Conservation (phyloP, 2,329 filamentous ascomycete species). For the Endothia cerciana region DNA sequence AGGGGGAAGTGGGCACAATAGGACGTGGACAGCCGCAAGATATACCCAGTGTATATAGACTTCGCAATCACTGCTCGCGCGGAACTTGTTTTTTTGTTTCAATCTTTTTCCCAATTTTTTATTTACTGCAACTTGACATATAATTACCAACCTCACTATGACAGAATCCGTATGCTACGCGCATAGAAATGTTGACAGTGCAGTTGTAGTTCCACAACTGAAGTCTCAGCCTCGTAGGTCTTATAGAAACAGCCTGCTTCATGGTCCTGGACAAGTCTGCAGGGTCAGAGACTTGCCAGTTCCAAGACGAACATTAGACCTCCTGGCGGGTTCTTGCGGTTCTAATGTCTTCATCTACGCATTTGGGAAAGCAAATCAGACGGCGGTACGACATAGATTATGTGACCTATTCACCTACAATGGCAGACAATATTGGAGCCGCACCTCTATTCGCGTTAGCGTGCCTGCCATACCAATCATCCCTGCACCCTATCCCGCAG, state of each 20-base stretch:
- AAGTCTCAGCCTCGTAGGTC: not conserved
- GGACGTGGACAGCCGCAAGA: not conserved
- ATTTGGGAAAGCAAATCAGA: not conserved
- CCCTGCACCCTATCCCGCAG: slow-evolving; percentile 18
- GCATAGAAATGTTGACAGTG: not conserved
- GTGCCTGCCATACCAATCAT: slow-evolving; percentile 8
- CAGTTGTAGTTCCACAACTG: not conserved
- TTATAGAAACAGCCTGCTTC: not conserved
- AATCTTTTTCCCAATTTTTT: not conserved
- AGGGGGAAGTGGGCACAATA: not conserved
- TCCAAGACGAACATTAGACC: not conserved
- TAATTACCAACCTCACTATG: not conserved
- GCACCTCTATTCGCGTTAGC: slow-evolving; percentile 23
- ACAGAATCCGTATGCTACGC: not conserved
- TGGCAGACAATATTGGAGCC: slow-evolving; percentile 10
- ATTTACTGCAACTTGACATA: not conserved
- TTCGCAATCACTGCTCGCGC: not conserved
- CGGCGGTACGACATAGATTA: not conserved
- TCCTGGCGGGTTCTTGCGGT: not conserved
- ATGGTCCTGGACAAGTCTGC: not conserved
- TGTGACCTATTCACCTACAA: not conserved
- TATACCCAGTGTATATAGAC: not conserved
- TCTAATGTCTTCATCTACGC: not conserved
- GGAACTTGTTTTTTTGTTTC: not conserved
- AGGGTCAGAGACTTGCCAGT: not conserved